Conservation (phyloP, 768 basidiomycete genomes). For the Leccinum longicurvipes region DNA sequence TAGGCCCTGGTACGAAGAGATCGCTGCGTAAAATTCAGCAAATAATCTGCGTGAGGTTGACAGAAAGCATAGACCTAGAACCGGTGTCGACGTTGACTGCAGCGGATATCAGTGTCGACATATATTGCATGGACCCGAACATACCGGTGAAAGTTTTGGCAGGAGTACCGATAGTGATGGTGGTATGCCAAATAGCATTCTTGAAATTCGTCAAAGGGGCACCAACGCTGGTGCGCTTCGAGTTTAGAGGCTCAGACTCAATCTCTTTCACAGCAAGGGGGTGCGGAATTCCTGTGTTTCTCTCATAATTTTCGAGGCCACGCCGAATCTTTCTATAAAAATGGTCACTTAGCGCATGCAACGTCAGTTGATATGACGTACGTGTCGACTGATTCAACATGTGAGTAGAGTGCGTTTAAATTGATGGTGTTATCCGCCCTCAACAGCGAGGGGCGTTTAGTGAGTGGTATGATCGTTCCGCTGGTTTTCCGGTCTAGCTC, state of each 20-base stretch:
- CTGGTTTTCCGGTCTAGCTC: too few species aligned
- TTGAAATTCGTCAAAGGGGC: neutral
- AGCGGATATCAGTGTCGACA: neutral
- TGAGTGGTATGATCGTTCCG: too few species aligned
- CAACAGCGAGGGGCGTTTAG: neutral
- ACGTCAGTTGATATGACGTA: neutral
- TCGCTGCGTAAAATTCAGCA: neutral
- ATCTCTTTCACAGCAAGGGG: neutral
- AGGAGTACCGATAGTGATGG: neutral
- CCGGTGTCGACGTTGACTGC: neutral
- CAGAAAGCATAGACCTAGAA: neutral
- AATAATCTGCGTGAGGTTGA: neutral
- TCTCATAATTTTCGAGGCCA: neutral
- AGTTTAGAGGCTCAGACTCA: neutral
- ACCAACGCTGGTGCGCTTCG: neutral
- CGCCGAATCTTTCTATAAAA: neutral
- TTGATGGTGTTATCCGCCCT: neutral
- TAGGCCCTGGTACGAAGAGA: neutral
- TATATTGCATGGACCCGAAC: neutral
- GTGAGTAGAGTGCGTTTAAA: neutral
- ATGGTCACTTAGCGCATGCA: neutral
- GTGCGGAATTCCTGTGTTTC: neutral
- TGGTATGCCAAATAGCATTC: neutral
- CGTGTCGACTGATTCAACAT: neutral
- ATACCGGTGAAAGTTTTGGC: neutral